Base-by-base conservation (phyloP, 768 basidiomycete genomes). In the Suillus occidentalis region DNA sequence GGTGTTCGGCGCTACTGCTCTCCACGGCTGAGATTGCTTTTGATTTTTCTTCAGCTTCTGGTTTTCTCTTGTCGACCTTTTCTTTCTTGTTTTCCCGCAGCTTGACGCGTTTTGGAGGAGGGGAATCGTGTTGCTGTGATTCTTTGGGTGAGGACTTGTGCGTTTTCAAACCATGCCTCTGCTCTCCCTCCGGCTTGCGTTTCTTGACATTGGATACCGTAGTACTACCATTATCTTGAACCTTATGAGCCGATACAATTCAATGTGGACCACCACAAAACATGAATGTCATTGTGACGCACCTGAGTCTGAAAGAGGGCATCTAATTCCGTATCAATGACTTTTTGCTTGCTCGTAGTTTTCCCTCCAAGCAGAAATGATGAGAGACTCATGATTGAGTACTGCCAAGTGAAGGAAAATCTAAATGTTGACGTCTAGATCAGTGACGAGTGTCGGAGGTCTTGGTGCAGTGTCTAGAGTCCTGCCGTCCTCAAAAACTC, bases 311-410 rank as follows among this genome's bases (percentile, higher is more conserved):
- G 81, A 72, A 92, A 90, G 36, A 92, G 69, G 31, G 82, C 80
- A 69, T 91, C 88, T 10, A 92, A 80, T 55, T 89, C 89, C 4
- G 76, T 75, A 70, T 91, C 90, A 40, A 88, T 77, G 7, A 72
- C 72, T 58, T 78, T 79, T 8, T 72, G 75, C 57, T 76, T 80
- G 13, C 75, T 73, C 39, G 81, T 76, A 31, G 69, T 60, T 42
- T 67, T 69, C 42, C 67, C 43, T n/a, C 71, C 70, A 20, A 88
- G 73, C 0, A 89, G 80, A 55, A 89, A 74, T 1, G 85, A 82
- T 22, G 87, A 78, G 28, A 89, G 82, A 71, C 83, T 86, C 87
- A 89, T 88, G 61, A 6, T 25, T 34, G 34, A 50, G 49, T 6
- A 14, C 49, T 14, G 12, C 34, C 20, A 14, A 47, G 49, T 7